Conservation (phyloP, 495 filamentous ascomycete genomes). For the Daldinia bambusicola region DNA sequence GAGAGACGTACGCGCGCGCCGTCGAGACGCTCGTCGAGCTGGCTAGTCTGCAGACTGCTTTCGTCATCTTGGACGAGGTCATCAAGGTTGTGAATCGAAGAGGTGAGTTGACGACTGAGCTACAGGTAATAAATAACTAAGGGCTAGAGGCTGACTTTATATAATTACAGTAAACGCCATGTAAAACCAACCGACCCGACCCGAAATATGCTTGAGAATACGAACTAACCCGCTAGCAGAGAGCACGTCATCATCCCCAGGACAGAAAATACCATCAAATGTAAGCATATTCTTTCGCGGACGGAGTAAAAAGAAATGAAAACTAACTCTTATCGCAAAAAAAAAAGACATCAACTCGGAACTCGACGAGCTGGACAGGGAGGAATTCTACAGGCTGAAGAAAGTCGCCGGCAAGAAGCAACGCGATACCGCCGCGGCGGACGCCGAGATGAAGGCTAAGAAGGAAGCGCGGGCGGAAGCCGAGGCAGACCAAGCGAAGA, state of each 20-base stretch:
- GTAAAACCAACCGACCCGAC: slow-evolving; percentile 61
- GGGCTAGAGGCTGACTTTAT: slow-evolving; percentile 50
- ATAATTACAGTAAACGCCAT: slow-evolving; percentile 83
- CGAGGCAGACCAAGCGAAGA: slow-evolving; percentile 54
- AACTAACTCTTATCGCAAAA: no score
- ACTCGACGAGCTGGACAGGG: slow-evolving; percentile 95
- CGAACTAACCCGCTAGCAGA: slow-evolving; percentile 51
- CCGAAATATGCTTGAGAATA: slow-evolving; percentile 2
- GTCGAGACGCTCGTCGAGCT: slow-evolving; percentile 97
- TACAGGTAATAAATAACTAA: not conserved
- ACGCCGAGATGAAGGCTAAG: slow-evolving; percentile 75
- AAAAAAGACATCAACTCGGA: slow-evolving; percentile 92
- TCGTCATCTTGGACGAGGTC: slow-evolving; percentile 97
- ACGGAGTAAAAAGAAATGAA: not conserved
- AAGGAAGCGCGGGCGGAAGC: slow-evolving; percentile 54
- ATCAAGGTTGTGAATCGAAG: slow-evolving; percentile 99
- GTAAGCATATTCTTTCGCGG: no score
- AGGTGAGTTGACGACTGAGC: slow-evolving; percentile 61
- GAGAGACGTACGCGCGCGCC: slow-evolving; percentile 96
- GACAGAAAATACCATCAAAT: slow-evolving; percentile 99
- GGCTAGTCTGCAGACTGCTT: slow-evolving; percentile 93
- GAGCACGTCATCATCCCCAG: slow-evolving; percentile 98
- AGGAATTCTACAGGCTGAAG: slow-evolving; percentile 98
- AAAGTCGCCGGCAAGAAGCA: slow-evolving; percentile 98
- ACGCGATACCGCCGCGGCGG: slow-evolving; percentile 76